Evolutionary conservation across 768 basidiomycete species (phyloP), one percentile per base, ranked within the genome.

Genomic region (Tulasnella calospora): DNA sequence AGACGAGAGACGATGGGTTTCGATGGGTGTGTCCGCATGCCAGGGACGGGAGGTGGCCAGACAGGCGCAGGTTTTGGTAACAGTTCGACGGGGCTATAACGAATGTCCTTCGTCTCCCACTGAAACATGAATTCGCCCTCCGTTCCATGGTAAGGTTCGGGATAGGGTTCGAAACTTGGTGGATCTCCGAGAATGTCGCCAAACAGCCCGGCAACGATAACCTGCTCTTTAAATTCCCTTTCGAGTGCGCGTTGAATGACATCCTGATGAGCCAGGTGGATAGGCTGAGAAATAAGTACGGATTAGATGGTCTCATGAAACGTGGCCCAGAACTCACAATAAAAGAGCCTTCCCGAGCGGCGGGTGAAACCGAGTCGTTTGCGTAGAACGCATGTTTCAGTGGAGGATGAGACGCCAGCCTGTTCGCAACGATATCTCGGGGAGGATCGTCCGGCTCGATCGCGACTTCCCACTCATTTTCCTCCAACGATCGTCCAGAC

Each of bases 151-250:
- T 38, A 46, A 35, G 61, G 61, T 2, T 67, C 61, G 61, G 30
- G 30, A 27, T 10, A 27, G 61, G 33, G 27, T 27, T 67, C 61
- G 19, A 67, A 35, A 1, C 35, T 67, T 15, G 61, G 61, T 27
- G 61, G 61, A 35, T 67, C 35, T 6, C 61, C 36, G 40, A 76
- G 57, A 33, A 76, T 35, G 44, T 78, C 77, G 69, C 67, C 70
- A 30, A 78, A 71, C 12, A 73, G 17, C 17, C 70, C 67, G 17
- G 77, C 77, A 4, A 78, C 77, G 44, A 78, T 35, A 9, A 46
- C 40, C 33, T 78, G 77, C 36, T 78, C 77, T 23, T 35, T 71
- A 12, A 78, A 38, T 15, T 78, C 77, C n/a, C 77, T 33, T 27
- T 78, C 67, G 36, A 71, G 38, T 36, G 77, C 27, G 27, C 77